Base-by-base conservation (phyloP, 805 yeast genomes). In the Blastobotrys terrestris region DNA sequence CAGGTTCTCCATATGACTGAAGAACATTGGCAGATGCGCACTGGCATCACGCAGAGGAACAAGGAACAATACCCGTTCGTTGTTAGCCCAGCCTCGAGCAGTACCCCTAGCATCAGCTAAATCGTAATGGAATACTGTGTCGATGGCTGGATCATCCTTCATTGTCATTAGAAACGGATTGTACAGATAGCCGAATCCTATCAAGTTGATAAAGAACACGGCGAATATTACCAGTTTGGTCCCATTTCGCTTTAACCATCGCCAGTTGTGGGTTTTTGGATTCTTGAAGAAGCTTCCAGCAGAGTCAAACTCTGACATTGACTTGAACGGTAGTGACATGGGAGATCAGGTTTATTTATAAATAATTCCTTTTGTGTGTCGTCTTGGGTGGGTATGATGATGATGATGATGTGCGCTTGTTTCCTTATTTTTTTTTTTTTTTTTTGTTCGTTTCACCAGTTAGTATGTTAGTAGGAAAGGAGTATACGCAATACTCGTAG, bases 21-120 rank as follows among this genome's bases (percentile, higher is more conserved):
- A 91, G 62, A 91, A 88, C 87, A 89, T 83, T 43, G 94, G 92
- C 66, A 90, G 74, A 73, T 89, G 97, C 16, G 84, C 80, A 2
- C 91, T 86, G 1, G 97, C 97, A 67, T 91, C 97, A 72, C 97
- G 80, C 59, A 90, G 74, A 4, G 97, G 97, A 8, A 91, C 96
- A 60, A 92, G 81, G 59, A 88, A 87, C 54, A 90, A 72, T 18
- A 90, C 84, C 48, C 96, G 75, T 65, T 91, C 96, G 13, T 78
- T 80, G 47, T 75, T 72, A 60, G 84, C 85, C 94, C 94, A 85
- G 5, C 97, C 97, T 50, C 81, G 77, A 4, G 77, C 77, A 13
- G 84, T 69, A 4, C 94, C 90, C 47, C 71, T 74, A 60, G 80
- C 82, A 55, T 84, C 77, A 16, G 73, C 76, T 61, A 91, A 72